A percentile compares a stretch with the other conserved stretches of the same genome.
Conservation (phyloP, 139 green algal genomes). For the Desmodesmus armatus region DNA sequence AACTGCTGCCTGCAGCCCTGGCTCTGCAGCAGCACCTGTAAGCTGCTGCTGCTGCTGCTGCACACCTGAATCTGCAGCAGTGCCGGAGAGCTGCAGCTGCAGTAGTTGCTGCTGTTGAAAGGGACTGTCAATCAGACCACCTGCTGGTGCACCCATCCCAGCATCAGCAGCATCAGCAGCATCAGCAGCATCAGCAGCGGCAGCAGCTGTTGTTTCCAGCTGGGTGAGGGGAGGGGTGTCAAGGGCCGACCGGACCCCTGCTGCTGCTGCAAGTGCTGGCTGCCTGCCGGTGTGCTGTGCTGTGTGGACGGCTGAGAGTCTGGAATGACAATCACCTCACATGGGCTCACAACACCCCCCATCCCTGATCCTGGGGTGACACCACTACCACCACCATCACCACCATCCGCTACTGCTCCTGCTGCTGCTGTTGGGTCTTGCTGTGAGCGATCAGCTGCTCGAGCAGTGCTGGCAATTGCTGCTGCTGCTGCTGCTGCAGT, state of each 20-base stretch:
- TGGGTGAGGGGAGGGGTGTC: too few relatives aligned
- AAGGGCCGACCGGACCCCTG: too few relatives aligned
- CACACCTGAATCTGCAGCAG: background rate
- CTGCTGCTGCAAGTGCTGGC: constrained; percentile 1
- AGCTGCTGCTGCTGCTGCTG: constrained; percentile 42
- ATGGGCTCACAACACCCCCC: too few relatives aligned
- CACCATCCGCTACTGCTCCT: background rate
- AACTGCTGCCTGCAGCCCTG: background rate
- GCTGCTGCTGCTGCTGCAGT: constrained; percentile 1
- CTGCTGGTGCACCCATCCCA: too few relatives aligned
- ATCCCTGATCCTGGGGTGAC: background rate
- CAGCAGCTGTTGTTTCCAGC: too few relatives aligned
- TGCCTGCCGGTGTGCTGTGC: background rate
- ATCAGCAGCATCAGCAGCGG: too few relatives aligned
- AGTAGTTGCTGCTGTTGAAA: background rate
- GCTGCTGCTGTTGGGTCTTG: background rate
- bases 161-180: too few relatives aligned
- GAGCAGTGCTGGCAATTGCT: background rate
- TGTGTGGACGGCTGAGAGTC: background rate
- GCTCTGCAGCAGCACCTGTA: background rate
- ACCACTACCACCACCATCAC: background rate
- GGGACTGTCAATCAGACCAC: too few relatives aligned
- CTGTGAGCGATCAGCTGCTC: background rate
- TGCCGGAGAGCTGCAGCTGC: background rate
- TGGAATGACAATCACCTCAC: too few relatives aligned